Conservation (phyloP, 2,329 filamentous ascomycete species). For the Penicillium sp. region DNA sequence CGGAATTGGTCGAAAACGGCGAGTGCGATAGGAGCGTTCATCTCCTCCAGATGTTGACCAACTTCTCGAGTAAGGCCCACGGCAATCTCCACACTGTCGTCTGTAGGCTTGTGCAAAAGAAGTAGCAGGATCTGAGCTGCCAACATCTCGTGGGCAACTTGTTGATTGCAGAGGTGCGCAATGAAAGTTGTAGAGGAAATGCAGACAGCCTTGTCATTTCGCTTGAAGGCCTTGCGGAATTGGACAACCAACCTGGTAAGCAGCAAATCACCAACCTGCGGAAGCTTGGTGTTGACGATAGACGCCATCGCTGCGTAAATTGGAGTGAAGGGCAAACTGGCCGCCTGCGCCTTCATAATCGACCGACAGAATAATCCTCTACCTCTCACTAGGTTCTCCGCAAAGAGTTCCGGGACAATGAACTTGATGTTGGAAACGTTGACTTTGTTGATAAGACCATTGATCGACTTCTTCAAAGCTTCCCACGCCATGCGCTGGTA, state of each 20-base stretch:
- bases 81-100: constrained; percentile 96
- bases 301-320: constrained; percentile 95
- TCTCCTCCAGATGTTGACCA: constrained; percentile 90
- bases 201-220: constrained; percentile 96
- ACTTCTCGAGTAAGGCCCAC: constrained; percentile 91
- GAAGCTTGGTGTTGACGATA: constrained; percentile 96
- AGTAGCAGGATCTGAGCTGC: constrained; percentile 89
- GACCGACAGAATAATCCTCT: constrained; percentile 90
- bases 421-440: constrained; percentile 97
- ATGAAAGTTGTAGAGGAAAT: constrained; percentile 91
- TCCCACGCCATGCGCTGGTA: constrained; percentile 99
- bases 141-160: constrained; percentile 91
- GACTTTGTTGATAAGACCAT: constrained; percentile 98
- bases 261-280: constrained; percentile 88
- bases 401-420: constrained; percentile 93
- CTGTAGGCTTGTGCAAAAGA: constrained; percentile 91
- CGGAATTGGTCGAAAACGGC: constrained; percentile 95
- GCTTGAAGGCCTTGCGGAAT: constrained; percentile 91
- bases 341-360: constrained; percentile 98
- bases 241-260: constrained; percentile 82
- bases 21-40: constrained; percentile 83
- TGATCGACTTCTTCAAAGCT: constrained; percentile 97
- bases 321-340: constrained; percentile 90
- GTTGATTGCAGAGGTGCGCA: constrained; percentile 92
- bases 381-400: constrained; percentile 88